phyloP scores from a whole-genome alignment of 768 basidiomycete species.

The Cubamyces sp. region DNA sequence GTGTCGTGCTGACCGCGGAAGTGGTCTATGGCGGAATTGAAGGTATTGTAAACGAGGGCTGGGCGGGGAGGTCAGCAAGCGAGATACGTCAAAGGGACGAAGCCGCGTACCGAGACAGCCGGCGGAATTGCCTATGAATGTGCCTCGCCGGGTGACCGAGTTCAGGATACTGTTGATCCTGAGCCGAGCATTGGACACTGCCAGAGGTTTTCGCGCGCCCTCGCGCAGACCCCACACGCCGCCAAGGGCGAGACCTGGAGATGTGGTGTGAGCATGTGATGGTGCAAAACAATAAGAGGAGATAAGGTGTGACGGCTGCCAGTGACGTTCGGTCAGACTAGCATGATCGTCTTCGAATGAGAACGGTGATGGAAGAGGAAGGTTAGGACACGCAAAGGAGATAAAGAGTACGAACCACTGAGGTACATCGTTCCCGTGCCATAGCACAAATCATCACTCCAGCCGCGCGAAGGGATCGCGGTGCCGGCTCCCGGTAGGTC shows the following conservation, averaged over 20 bases:
- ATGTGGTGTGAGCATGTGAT: conserved; percentile 76
- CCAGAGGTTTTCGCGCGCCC: conserved; percentile 86
- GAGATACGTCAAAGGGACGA: conserved; percentile 41
- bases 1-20: conserved; percentile 91
- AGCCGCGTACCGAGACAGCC: conserved; percentile 83
- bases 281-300: conserved; percentile 77
- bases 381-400: conserved; percentile 28
- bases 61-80: conserved; percentile 42
- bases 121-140: conserved; percentile 97
- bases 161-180: conserved; percentile 98
- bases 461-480: conserved; percentile 93
- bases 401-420: conserved; percentile 80
- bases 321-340: conserved; percentile 35
- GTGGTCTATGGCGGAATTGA: conserved; percentile 93
- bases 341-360: conserved; percentile 26
- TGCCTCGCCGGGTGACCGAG: conserved; percentile 94
- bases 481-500: conserved; percentile 88
- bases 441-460: conserved; percentile 99
- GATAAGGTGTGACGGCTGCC: conserved; percentile 63
- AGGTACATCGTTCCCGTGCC: conserved; percentile 99
- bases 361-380: conserved; percentile 27
- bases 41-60: conserved; percentile 96
- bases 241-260: conserved; percentile 89
- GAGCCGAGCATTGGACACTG: conserved; percentile 82
- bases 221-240: conserved; percentile 96